These are phyloP conservation scores for Didymella exigua DNA, from an alignment of 2,329 filamentous ascomycete genomes.

Conservation along the genomic window DNA sequence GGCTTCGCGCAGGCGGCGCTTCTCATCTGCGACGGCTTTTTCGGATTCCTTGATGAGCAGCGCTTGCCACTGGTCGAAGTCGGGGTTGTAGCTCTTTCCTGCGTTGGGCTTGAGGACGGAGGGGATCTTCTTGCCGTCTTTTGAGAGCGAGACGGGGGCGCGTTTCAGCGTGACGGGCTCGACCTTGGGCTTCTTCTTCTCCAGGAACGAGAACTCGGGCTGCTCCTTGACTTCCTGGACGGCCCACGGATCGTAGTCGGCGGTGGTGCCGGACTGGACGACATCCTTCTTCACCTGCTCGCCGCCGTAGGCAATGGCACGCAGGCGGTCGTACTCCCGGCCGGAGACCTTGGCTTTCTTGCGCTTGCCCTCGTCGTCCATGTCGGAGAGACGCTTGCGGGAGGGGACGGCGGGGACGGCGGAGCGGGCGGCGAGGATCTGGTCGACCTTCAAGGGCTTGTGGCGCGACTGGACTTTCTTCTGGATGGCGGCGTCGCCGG, in stretches of 20 bases:
- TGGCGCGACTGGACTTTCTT: constrained; percentile 69
- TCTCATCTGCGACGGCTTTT: constrained; percentile 79
- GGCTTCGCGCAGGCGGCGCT: constrained; percentile 70
- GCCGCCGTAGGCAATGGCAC: constrained; percentile 76
- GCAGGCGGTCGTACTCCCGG: constrained; percentile 80
- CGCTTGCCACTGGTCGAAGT: constrained; percentile 82
- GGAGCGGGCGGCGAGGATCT: constrained; percentile 86
- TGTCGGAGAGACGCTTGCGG: constrained; percentile 78
- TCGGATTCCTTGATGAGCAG: constrained; percentile 75
- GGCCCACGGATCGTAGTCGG: constrained; percentile 79
- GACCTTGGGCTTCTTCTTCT: constrained; percentile 68
- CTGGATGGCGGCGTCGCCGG: constrained; percentile 70
- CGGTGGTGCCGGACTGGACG: constrained; percentile 62
- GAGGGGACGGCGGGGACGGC: constrained; percentile 77
- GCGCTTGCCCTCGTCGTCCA: constrained; percentile 66
- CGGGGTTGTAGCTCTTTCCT: constrained; percentile 91
- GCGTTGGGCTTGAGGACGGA: constrained; percentile 79
- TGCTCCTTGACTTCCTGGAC: constrained; percentile 57
- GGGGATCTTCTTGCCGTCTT: constrained; percentile 77
- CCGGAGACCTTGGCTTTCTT: constrained; percentile 86
- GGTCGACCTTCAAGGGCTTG: constrained; percentile 85
- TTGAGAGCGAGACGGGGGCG: constrained; percentile 80
- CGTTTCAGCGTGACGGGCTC: constrained; percentile 77
- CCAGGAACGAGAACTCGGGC: constrained; percentile 68
- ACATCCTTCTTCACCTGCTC: constrained; percentile 58